These are phyloP conservation scores for Amylocystis lapponica DNA, from an alignment of 768 basidiomycete species.

Conservation along the genomic window DNA sequence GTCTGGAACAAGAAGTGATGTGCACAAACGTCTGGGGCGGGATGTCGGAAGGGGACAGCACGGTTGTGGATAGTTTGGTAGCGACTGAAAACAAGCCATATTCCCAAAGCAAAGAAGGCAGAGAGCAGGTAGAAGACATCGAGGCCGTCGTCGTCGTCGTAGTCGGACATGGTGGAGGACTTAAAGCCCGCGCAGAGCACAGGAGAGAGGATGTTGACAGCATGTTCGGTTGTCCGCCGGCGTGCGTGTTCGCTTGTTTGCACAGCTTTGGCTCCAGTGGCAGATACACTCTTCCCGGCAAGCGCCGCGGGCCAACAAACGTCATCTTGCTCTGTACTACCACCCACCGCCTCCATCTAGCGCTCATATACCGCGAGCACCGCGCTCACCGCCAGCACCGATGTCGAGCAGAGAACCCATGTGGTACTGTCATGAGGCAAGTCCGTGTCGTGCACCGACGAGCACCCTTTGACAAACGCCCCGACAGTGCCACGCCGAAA, in stretches of 20 bases:
- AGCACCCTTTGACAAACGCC: slow-evolving; percentile 4
- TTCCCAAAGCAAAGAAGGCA: slow-evolving; percentile 69
- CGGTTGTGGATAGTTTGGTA: slow-evolving; percentile 71
- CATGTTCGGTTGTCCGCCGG: slow-evolving; percentile 6
- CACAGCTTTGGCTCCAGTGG: slow-evolving; percentile 15
- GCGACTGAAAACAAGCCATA: slow-evolving; percentile 72
- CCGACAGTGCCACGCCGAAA: slow-evolving; percentile 77
- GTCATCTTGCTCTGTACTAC: slow-evolving; percentile 5
- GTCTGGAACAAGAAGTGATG: no score
- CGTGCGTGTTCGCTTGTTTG: slow-evolving; percentile 19
- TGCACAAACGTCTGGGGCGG: no score
- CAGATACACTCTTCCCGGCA: slow-evolving; percentile 3
- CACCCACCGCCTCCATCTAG: slow-evolving; percentile 1
- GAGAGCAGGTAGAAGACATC: slow-evolving; percentile 65
- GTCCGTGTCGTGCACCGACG: slow-evolving; percentile 5
- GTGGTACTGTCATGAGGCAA: slow-evolving; percentile 76
- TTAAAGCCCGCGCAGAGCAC: background rate
- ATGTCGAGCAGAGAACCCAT: slow-evolving; percentile 72
- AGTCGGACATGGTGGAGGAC: slow-evolving; percentile 20
- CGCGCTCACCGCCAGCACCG: slow-evolving; percentile 1
- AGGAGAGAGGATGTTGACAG: background rate
- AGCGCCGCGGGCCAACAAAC: background rate
- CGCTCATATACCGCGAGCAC: background rate
- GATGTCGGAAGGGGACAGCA: slow-evolving; percentile 60
- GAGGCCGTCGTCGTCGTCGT: slow-evolving; percentile 28